These are phyloP conservation scores for Terana coerulea DNA, from an alignment of 768 basidiomycete species.

Conservation along the genomic window DNA sequence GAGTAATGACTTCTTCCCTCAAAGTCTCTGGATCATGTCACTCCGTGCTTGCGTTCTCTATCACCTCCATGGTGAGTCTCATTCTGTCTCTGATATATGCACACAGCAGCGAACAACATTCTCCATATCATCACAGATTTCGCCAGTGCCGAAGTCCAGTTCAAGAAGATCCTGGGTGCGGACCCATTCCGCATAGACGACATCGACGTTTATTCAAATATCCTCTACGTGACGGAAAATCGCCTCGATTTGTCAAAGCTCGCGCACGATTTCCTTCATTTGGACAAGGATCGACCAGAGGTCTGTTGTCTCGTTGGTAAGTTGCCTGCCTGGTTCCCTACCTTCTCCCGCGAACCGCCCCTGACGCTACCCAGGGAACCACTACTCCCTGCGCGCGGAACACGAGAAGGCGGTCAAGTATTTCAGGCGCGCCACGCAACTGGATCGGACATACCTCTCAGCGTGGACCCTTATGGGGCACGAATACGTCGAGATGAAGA, in stretches of 20 bases:
- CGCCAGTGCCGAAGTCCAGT: slow-evolving; percentile 78
- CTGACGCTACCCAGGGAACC: slow-evolving; percentile 70
- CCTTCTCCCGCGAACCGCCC: not conserved
- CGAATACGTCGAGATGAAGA: slow-evolving; percentile 98
- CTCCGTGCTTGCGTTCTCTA: slow-evolving; percentile 84
- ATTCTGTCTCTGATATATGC: not conserved
- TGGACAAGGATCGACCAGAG: slow-evolving; percentile 94
- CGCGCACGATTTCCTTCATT: slow-evolving; percentile 84
- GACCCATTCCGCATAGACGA: slow-evolving; percentile 93
- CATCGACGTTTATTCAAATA: slow-evolving; percentile 94
- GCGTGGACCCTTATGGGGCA: slow-evolving; percentile 99
- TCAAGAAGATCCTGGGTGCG: slow-evolving; percentile 72
- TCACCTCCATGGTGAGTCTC: slow-evolving; percentile 75
- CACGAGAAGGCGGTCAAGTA: slow-evolving; percentile 96
- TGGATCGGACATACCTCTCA: slow-evolving; percentile 91
- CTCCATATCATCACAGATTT: slow-evolving; percentile 57
- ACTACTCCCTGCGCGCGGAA: slow-evolving; percentile 89
- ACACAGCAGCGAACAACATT: not conserved
- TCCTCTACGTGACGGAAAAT: slow-evolving; percentile 93
- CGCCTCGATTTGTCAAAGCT: slow-evolving; percentile 83
- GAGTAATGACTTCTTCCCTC: slow-evolving; percentile 67
- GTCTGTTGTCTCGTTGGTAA: slow-evolving; percentile 92
- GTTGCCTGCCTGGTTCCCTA: slow-evolving; percentile 23
- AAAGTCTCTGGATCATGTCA: slow-evolving; percentile 82
- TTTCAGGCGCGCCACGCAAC: slow-evolving; percentile 90